phyloP scores from a whole-genome alignment of 257 asterid genomes.

The Craterostigma plantagineum region DNA sequence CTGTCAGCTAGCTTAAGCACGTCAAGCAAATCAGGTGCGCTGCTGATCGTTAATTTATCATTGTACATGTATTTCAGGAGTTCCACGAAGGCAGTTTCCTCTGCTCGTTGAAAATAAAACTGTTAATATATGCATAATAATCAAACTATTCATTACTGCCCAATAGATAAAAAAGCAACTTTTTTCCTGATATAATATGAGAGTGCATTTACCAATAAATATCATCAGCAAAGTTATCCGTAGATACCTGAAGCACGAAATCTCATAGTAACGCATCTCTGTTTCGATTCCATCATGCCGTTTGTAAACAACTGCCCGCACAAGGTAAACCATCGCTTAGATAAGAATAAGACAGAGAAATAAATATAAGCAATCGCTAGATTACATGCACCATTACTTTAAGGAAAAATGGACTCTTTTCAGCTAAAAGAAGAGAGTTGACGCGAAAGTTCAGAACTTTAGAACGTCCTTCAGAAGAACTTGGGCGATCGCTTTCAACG shows the following conservation, averaged over 20 bases:
- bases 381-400: conserved; percentile 32
- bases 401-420: conserved; percentile 76
- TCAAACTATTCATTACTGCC: background rate
- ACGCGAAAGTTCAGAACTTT: conserved; percentile 50
- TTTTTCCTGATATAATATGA: no score
- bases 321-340: conserved; percentile 9
- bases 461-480: conserved; percentile 48
- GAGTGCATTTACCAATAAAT: no score
- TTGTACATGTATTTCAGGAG: conserved; percentile 91
- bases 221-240: no score
- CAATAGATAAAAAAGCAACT: background rate
- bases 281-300: conserved; percentile 99
- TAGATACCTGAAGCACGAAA: conserved; percentile 68
- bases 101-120: conserved; percentile 31
- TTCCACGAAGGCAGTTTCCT: conserved; percentile 93
- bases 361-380: background rate
- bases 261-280: conserved; percentile 82
- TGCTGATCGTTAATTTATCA: conserved; percentile 41
- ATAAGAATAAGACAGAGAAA: background rate
- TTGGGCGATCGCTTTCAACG: conserved; percentile 43
- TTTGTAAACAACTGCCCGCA: conserved; percentile 69
- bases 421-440: conserved; percentile 84
- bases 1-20: conserved; percentile 95
- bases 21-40: conserved; percentile 72
- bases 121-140: background rate